Evolutionary conservation across 164 flowering plant species (phyloP), one percentile per base, ranked within the genome.

Genomic region (Kalanchoe fedtschenkoi): DNA sequence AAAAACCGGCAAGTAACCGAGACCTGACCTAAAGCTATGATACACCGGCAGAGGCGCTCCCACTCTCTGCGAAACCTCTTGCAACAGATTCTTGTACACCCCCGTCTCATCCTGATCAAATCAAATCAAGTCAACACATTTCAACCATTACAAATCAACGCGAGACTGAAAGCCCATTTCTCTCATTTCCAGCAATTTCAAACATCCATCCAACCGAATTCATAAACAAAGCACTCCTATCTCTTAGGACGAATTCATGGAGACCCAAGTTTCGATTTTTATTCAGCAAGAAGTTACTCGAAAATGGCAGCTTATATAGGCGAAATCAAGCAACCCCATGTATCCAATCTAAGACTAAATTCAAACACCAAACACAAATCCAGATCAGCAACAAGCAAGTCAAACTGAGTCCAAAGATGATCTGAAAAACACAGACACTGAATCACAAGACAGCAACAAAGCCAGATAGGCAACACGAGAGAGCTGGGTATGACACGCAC

Each of bases 31-130:
- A 34, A 70, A 24, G 15, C 70, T 70, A 34, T 66, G 60, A 41
- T 70, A 70, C 21, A 63, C 74, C n/a, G 74, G 74, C 34, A 70
- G 70, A 39, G 67, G 67, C 22, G 67, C 29, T 60, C 74, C 70
- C 19, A 69, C 67, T 62, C 68, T 65, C 28, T 70, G 73, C 58
- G 63, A 62, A 6, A 68, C 66, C 62, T 70, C 72, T 34, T 70
- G 69, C 38, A 70, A 69, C 51, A 70, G 61, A 34, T 66, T 70
- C 69, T 70, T 70, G 62, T 70, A 70, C 38, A 70, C 67, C 55
- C 74, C 74, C 10, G 74, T 70, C 64, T 70, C 74, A 70, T 70
- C 74, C 74, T 70, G 65, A 11, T 44, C 15, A 47, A 60, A 33
- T 58, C 13, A 58, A 58, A 58, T 38, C 61, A 34, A n/a, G n/a